Percentiles rank a stretch among this genome's conserved stretches.
Conservation (phyloP, 1,139 yeast species). For the Candida tropicalis region DNA sequence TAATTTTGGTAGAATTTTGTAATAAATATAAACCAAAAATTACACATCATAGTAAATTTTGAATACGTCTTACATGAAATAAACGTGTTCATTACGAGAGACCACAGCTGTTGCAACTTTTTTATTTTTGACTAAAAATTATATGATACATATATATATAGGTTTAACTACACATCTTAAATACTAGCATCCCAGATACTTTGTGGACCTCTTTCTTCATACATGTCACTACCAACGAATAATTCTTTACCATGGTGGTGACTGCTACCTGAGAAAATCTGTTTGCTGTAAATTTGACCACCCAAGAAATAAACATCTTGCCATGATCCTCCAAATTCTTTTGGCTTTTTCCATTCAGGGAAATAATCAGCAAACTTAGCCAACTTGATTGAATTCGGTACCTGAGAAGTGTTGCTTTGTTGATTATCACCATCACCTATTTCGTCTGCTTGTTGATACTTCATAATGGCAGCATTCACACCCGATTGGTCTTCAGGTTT, state of each 20-base stretch:
- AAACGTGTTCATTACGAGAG: too few relatives aligned
- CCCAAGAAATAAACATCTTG: slow-evolving; percentile 80
- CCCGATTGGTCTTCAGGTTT: slow-evolving; percentile 16
- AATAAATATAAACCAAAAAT: too few relatives aligned
- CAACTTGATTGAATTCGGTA: slow-evolving; percentile 70
- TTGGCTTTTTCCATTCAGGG: slow-evolving; percentile 88
- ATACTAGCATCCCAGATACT: slow-evolving; percentile 55
- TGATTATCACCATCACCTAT: slow-evolving; percentile 29
- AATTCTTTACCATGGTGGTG: slow-evolving; percentile 62
- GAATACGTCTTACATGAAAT: too few relatives aligned
- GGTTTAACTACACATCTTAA: too few relatives aligned
- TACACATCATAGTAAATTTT: too few relatives aligned
- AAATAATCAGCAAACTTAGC: slow-evolving; percentile 87
- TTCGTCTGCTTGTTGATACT: slow-evolving; percentile 47
- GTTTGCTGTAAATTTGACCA: slow-evolving; percentile 85
- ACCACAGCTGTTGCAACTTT: too few relatives aligned
- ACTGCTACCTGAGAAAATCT: slow-evolving; percentile 66
- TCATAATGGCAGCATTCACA: slow-evolving; percentile 45
- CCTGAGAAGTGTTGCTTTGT: slow-evolving; percentile 49
- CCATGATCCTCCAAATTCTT: slow-evolving; percentile 59
- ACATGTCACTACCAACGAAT: slow-evolving; percentile 71
- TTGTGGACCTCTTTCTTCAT: slow-evolving; percentile 80
- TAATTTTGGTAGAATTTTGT: too few relatives aligned
- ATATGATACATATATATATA: too few relatives aligned
- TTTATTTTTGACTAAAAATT: too few relatives aligned